Base-by-base conservation (phyloP, 2,329 filamentous ascomycete species). In the Epichloe sibirici region DNA sequence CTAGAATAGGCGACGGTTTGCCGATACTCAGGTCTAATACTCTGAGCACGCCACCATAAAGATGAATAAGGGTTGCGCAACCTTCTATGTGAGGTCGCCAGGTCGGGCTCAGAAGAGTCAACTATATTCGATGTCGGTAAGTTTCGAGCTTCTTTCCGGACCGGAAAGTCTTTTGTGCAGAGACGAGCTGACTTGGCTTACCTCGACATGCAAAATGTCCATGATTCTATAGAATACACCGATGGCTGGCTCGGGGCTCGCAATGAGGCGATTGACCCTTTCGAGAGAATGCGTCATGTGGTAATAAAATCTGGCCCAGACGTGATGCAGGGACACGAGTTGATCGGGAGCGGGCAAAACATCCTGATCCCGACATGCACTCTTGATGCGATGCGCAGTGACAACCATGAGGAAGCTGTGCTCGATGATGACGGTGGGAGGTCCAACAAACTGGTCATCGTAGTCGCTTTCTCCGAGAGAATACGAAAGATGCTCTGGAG, bases 141-240 rank as follows among this genome's bases (percentile, higher is more conserved):
- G 11, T n/a, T n/a, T 31, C 28, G 28, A 9, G 28, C 28, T 9
- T 9, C 28, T 31, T 31, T 31, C 28, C 28, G 8, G 28, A 9
- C 28, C 9, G 28, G 28, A 31, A 31, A 9, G 28, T 31, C 28
- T 31, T 31, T 31, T 31, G 28, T 31, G 28, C 28, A 15, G 23
- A 42, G 37, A 12, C 23, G 3, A 12, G 15, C n/a, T 17, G 23
- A 23, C 12, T 23, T 34, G 45, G 6, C 42, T 13, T 45, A 51
- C 51, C 51, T 53, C 51, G 7, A 53, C 51, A 45, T 49, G 51
- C 39, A 49, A 31, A 44, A 53, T 49, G n/a, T 53, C 46, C 51
- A 49, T 49, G 40, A 53, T 53, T 28, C 51, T 45, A n/a, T 53
- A 53, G 35, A 53, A 53, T 15, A 49, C 46, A 11, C 46, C 51